Evolutionary conservation across 257 asterid species (phyloP), one percentile per base, ranked within the genome.

Genomic region (Perilla frutescens): DNA sequence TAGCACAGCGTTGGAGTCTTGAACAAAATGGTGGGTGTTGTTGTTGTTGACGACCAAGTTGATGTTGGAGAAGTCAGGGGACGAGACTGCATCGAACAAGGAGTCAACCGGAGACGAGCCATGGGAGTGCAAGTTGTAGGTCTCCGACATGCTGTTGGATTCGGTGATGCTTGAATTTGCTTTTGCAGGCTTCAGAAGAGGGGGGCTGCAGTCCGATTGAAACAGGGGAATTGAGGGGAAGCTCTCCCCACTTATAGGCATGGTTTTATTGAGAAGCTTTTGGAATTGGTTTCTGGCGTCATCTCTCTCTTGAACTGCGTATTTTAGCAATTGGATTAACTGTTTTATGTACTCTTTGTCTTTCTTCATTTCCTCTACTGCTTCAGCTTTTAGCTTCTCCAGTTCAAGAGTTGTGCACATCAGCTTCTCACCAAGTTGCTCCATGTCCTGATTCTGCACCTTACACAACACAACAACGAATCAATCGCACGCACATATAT

Each of bases 161-260:
- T 86, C 96, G 6, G 96, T 84, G 40, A 85, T 63, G 67, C 89
- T 78, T 11, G 97, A 90, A 58, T 89, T 89, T 3, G 85, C 81
- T 45, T 81, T 84, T 3, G 72, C 76, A 0, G 84, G 73, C 51
- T 79, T 81, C 4, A 56, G 0, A 31, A 64, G 59, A 20, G 26
- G 26, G 26, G 26, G 26, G 26, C 26, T 20, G 26, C 26, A 29
- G 5, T 79, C 83, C 9, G 72, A 40, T 6, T 75, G 79, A 11
- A 82, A 39, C 20, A 34, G 51, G 51, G 82, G 80, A 44, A 43
- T 26, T 48, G 5, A 4, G 43, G 62, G 55, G 36, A 58, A 29
- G 54, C 1, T 34, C 1, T 5, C 44, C 37, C 37, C 37, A 60
- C 29, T 4, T 20, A 36, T 37, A 5, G 72, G 7, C 8, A 32